Percentiles rank a stretch among this genome's conserved stretches.
Evolutionary conservation across 208 protist genomes (phyloP).

Genomic region (Angomonas deanei): DNA sequence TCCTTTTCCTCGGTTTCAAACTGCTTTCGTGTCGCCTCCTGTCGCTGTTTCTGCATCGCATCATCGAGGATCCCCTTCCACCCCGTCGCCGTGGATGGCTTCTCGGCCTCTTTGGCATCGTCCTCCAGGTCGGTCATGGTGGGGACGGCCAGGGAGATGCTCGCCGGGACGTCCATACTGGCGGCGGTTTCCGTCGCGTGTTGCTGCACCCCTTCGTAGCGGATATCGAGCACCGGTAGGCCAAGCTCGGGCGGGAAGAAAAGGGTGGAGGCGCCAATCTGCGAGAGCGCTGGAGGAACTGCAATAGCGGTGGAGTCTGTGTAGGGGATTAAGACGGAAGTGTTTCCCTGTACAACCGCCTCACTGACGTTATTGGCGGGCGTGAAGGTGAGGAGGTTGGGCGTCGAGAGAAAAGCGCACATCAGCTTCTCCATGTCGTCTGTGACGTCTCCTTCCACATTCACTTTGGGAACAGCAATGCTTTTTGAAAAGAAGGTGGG

Average conservation of each 20-base stretch:
- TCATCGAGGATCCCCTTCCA: neutral
- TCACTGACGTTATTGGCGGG: neutral
- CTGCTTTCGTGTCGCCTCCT: slow-evolving; percentile 12
- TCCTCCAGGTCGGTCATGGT: slow-evolving; percentile 8
- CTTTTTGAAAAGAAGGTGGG: slow-evolving; percentile 44
- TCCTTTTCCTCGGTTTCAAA: neutral
- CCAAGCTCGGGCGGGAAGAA: slow-evolving; percentile 62
- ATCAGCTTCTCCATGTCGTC: neutral
- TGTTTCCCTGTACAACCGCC: neutral
- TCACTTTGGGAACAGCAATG: slow-evolving; percentile 6
- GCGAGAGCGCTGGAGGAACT: slow-evolving; percentile 10
- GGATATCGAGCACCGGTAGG: slow-evolving; percentile 43
- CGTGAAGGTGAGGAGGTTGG: neutral
- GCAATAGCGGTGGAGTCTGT: slow-evolving; percentile 16
- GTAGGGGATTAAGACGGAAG: slow-evolving; percentile 14
- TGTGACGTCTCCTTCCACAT: slow-evolving; percentile 12
- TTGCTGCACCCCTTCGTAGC: slow-evolving; percentile 21
- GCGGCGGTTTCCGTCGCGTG: slow-evolving; percentile 17
- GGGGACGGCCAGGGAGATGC: slow-evolving; percentile 48
- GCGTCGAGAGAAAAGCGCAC: neutral
- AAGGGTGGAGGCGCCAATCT: slow-evolving; percentile 23
- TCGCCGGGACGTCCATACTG: slow-evolving; percentile 16
- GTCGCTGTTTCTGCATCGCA: slow-evolving; percentile 6
- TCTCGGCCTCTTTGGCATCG: slow-evolving; percentile 17
- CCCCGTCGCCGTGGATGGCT: too few relatives aligned